Base-by-base conservation (phyloP, 2,329 filamentous ascomycete species). In the Dothideomycetidae sp. region DNA sequence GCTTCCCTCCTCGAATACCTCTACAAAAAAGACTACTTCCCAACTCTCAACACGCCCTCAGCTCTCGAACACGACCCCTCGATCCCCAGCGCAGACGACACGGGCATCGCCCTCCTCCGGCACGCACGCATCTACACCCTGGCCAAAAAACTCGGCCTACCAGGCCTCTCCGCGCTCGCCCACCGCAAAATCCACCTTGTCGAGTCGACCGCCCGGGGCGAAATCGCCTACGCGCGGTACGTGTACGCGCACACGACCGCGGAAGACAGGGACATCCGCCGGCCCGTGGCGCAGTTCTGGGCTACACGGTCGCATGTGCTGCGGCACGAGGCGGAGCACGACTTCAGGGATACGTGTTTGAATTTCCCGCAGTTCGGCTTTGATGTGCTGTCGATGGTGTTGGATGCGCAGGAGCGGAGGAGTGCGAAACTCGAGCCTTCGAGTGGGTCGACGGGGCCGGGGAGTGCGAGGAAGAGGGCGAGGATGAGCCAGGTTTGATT, bases 151-250 rank as follows among this genome's bases (percentile, higher is more conserved):
- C 76, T 90, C 43, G 71, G 74, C 29, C 62, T 68, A 12, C 62
- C 63, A 1, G 64, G 65, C 7, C 73, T 94, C 44, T 82, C 81
- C 58, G 72, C 68, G 12, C 74, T 93, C 17, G 79, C 85, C 2
- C 81, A 81, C 55, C 76, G 73, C 55, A 94, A 94, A 67, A 93
- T 94, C 51, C 84, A 93, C 65, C 82, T 82, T 56, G 81, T 93
- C 51, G 79, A 85, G 53, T 83, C 79, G 31, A 92, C 81, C 0
- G 83, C 84, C 23, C 79, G 78, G 61, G 86, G 84, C 57, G 86
- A 94, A 66, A 86, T 94, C 53, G 75, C 78, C 16, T 94, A 93
- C 58, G 86, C 86, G 5, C 75, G 84, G 55, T 94, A 85, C 62
- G 81, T 93, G 19, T 93, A 93, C 64, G 74, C 73, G 43, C 74